Evolutionary conservation across 2,329 filamentous ascomycete species (phyloP).

Genomic region (Trichoderma semiorbis): DNA sequence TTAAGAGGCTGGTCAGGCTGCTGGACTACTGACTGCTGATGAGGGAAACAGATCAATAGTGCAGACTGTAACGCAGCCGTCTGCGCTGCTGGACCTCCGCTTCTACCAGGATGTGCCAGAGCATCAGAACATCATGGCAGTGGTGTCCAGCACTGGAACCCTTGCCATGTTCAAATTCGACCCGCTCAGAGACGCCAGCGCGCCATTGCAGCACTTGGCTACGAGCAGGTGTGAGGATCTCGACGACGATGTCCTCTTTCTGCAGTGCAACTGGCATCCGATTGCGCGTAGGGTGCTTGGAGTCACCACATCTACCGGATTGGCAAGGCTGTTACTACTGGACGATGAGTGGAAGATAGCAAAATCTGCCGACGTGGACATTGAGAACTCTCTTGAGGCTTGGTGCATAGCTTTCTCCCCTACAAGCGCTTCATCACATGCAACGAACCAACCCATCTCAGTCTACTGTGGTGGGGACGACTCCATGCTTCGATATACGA

Average conservation of each 20-base stretch:
- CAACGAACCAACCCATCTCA: conserved; percentile 28
- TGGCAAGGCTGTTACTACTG: conserved; percentile 55
- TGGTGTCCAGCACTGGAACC: conserved; percentile 73
- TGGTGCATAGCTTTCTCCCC: conserved; percentile 67
- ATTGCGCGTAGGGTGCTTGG: conserved; percentile 53
- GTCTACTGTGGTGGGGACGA: conserved; percentile 76
- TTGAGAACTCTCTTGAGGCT: conserved; percentile 61
- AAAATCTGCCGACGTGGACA: conserved; percentile 36
- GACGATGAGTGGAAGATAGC: conserved; percentile 40
- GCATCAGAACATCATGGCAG: conserved; percentile 57
- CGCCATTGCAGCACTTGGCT: conserved; percentile 39
- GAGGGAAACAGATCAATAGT: conserved; percentile 30
- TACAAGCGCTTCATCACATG: conserved; percentile 19
- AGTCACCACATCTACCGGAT: conserved; percentile 67
- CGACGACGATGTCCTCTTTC: conserved; percentile 59
- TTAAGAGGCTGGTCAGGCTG: background rate
- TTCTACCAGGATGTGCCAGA: conserved; percentile 56
- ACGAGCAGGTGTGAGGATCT: conserved; percentile 48
- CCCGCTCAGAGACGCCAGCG: conserved; percentile 32
- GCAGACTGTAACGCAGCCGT: conserved; percentile 61
- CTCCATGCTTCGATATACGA: conserved; percentile 52
- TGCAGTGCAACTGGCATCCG: conserved; percentile 74
- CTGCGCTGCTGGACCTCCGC: conserved; percentile 79
- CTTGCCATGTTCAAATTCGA: conserved; percentile 61
- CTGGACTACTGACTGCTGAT: background rate